Evolutionary conservation across 768 basidiomycete species (phyloP).

Genomic region (Hygrocybe coccinea): DNA sequence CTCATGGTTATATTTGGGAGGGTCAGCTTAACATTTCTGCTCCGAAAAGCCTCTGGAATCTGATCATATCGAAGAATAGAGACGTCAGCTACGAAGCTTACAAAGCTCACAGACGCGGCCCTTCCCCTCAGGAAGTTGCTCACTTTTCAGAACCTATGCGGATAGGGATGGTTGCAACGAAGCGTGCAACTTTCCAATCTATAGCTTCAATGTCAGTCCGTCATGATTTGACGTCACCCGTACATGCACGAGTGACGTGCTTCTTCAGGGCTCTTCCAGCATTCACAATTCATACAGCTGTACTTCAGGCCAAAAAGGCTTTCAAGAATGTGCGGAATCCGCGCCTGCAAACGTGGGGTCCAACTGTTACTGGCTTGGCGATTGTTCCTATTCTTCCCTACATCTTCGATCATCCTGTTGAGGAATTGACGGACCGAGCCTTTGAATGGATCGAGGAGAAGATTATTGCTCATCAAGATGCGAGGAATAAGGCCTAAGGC

Average conservation of each 20-base stretch:
- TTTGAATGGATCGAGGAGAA: conserved; percentile 68
- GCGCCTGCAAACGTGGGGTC: conserved; percentile 66
- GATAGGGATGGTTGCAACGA: conserved; percentile 63
- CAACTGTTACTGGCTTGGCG: conserved; percentile 66
- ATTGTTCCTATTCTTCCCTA: conserved; percentile 72
- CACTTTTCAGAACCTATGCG: conserved; percentile 68
- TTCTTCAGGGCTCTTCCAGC: conserved; percentile 69
- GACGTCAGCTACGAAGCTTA: conserved; percentile 81
- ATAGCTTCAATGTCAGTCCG: conserved; percentile 70
- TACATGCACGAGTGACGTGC: conserved; percentile 7
- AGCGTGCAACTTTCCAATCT: conserved; percentile 76
- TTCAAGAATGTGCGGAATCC: conserved; percentile 57
- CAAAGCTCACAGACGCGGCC: conserved; percentile 66
- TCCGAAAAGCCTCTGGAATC: neutral
- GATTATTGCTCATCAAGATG: conserved; percentile 27
- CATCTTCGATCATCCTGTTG: conserved; percentile 77
- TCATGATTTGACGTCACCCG: conserved; percentile 45
- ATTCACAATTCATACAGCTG: conserved; percentile 79
- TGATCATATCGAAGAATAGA: conserved; percentile 24
- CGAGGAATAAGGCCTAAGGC: neutral
- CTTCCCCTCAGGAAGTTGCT: conserved; percentile 59
- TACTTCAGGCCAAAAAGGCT: conserved; percentile 64
- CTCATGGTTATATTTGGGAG: conserved; percentile 75
- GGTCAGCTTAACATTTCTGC: conserved; percentile 25
- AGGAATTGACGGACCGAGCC: conserved; percentile 57